phyloP scores from a whole-genome alignment of 73 alveolate species.

The Durusdinium trenchii region DNA sequence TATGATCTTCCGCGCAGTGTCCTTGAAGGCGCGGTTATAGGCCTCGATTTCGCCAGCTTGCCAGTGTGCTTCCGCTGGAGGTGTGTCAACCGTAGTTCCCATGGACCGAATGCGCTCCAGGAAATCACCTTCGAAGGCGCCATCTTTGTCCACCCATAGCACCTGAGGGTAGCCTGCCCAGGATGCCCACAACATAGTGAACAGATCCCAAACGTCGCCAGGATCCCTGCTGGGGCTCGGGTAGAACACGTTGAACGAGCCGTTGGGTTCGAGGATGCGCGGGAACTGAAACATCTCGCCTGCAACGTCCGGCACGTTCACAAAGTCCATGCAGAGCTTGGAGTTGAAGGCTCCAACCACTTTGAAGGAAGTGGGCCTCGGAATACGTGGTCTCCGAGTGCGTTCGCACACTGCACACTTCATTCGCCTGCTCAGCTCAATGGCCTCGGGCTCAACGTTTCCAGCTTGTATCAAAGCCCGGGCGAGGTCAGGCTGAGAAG shows the following conservation, averaged over 20 bases:
- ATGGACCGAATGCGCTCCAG: not conserved
- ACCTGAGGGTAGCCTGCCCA: conserved; percentile 64
- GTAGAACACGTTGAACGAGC: not conserved
- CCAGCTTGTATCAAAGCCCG: conserved; percentile 9
- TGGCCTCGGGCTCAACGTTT: not conserved
- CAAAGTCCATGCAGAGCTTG: conserved; percentile 2
- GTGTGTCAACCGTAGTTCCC: not conserved
- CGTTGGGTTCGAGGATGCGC: conserved; percentile 41
- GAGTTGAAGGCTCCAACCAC: conserved; percentile 7
- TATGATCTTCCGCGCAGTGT: not conserved
- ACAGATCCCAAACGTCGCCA: not conserved
- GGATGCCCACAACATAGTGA: not conserved
- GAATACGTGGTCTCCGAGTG: not conserved
- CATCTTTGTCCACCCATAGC: conserved; percentile 1
- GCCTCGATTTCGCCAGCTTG: conserved; percentile 49
- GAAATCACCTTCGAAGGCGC: conserved; percentile 32
- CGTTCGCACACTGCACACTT: not conserved
- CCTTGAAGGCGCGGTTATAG: conserved; percentile 3
- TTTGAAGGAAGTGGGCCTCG: conserved; percentile 28
- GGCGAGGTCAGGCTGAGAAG: not conserved
- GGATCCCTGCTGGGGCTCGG: not conserved
- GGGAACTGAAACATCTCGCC: not conserved
- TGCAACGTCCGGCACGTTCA: conserved; percentile 3
- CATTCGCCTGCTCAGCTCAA: not conserved
- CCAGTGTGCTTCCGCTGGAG: conserved; percentile 68